These are phyloP conservation scores for Glycine tomentella DNA, from an alignment of 306 rosid species.

Conservation along the genomic window DNA sequence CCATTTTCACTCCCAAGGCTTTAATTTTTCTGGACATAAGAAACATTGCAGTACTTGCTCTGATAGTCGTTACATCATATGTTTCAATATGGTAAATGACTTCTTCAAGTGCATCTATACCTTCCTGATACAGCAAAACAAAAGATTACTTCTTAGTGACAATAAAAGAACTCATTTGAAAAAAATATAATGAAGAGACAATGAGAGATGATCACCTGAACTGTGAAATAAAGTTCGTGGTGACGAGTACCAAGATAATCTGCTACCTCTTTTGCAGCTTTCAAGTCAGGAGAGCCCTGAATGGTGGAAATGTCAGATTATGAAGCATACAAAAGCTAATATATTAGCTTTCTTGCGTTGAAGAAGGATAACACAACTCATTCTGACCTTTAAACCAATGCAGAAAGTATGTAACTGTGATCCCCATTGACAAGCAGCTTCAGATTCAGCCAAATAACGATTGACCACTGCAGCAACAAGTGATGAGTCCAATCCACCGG, in stretches of 20 bases:
- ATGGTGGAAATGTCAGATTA: constrained; percentile 41
- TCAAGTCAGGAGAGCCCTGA: constrained; percentile 96
- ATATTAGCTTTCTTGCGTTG: constrained; percentile 17
- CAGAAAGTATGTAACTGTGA: constrained; percentile 92
- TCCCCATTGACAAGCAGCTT: constrained; percentile 90
- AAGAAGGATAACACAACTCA: constrained; percentile 11
- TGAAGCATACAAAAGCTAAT: constrained; percentile 33
- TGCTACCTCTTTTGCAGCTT: constrained; percentile 95
- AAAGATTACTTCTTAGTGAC: constrained; percentile 26
- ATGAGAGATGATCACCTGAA: constrained; percentile 70
- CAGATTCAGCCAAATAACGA: constrained; percentile 72
- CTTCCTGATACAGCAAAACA: constrained; percentile 73
- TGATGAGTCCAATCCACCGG: constrained; percentile 97
- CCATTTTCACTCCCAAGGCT: constrained; percentile 99
- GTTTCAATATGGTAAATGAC: constrained; percentile 97
- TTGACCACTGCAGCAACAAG: constrained; percentile 93
- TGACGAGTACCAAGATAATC: constrained; percentile 94
- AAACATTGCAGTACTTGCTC: constrained; percentile 99
- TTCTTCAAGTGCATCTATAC: constrained; percentile 97
- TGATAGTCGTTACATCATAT: constrained; percentile 91
- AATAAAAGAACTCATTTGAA: background rate
- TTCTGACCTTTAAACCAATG: constrained; percentile 81
- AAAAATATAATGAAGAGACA: background rate
- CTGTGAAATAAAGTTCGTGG: constrained; percentile 88
- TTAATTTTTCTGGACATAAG: constrained; percentile 98